phyloP scores from a whole-genome alignment of 148 eudicot genomes.

The Cornus florida region DNA sequence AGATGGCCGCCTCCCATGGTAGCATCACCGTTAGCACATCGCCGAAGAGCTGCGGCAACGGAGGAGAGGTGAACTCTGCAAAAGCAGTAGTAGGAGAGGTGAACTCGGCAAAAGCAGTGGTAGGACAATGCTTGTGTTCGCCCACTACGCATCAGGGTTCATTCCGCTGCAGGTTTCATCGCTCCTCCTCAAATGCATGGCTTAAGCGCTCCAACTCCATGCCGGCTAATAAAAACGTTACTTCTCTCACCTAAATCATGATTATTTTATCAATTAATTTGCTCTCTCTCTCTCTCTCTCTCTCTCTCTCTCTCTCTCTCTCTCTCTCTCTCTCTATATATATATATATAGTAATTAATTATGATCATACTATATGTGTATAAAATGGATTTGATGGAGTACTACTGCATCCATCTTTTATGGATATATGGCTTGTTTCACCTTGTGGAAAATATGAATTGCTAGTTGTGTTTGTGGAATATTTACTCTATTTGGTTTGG shows the following conservation, averaged over 20 bases:
- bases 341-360: background rate
- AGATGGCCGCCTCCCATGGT: slow-evolving; percentile 9
- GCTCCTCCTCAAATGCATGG: slow-evolving; percentile 31
- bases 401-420: no score
- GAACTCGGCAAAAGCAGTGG: slow-evolving; percentile 18
- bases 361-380: no score
- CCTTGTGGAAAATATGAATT: background rate
- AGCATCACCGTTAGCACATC: slow-evolving; percentile 12
- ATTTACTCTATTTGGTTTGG: background rate
- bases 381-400: no score
- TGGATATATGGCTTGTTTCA: background rate
- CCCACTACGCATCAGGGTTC: slow-evolving; percentile 81
- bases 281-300: no score
- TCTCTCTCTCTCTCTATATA: background rate
- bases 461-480: background rate
- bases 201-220: slow-evolving; percentile 59
- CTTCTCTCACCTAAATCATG: slow-evolving; percentile 38
- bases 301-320: no score
- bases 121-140: slow-evolving; percentile 64
- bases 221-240: slow-evolving; percentile 20
- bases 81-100: slow-evolving; percentile 17
- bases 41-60: slow-evolving; percentile 9
- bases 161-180: slow-evolving; percentile 68
- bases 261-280: slow-evolving; percentile 9
- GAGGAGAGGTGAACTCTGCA: slow-evolving; percentile 19